A percentile compares a stretch with the other conserved stretches of the same genome.
Conservation (phyloP, 1,139 yeast species). For the Ogataea hybrid region DNA sequence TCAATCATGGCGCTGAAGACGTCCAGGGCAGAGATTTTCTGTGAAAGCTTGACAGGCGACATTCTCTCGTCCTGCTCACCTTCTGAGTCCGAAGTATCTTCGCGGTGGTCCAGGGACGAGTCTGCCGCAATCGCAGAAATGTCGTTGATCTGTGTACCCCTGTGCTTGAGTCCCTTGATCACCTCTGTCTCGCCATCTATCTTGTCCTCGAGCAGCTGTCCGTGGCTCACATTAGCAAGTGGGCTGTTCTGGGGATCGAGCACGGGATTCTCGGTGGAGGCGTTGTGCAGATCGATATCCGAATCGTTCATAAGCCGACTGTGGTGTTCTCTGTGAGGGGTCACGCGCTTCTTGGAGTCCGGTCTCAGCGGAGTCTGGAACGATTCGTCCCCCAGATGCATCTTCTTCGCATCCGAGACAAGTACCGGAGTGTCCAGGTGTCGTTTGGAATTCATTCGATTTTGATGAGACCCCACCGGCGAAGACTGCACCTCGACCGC, state of each 20-base stretch:
- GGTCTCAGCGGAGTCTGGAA: constrained; percentile 21
- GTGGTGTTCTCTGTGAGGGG: constrained; percentile 25
- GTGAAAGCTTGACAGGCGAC: constrained; percentile 23
- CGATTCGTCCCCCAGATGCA: constrained; percentile 10
- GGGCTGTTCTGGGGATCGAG: constrained; percentile 25
- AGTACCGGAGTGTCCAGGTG: constrained; percentile 10
- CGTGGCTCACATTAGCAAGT: constrained; percentile 27
- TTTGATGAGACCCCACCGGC: constrained; percentile 23
- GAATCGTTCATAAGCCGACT: constrained; percentile 23
- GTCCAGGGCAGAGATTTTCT: constrained; percentile 22
- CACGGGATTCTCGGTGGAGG: constrained; percentile 12
- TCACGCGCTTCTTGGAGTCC: constrained; percentile 9
- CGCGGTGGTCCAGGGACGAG: constrained; percentile 15
- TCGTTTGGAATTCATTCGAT: constrained; percentile 17
- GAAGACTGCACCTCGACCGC: constrained; percentile 21
- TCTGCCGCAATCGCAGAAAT: constrained; percentile 21
- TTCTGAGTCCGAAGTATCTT: constrained; percentile 26
- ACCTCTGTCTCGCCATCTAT: constrained; percentile 28
- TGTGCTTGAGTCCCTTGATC: constrained; percentile 16
- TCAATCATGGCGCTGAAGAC: constrained; percentile 23
- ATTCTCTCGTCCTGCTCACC: constrained; percentile 25
- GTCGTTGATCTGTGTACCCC: constrained; percentile 20
- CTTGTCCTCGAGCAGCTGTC: constrained; percentile 19
- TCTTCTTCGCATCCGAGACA: constrained; percentile 9
- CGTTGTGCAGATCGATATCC: constrained; percentile 15